Percentiles rank a stretch among this genome's conserved stretches.
phyloP scores from a whole-genome alignment of 2,329 filamentous ascomycete species.

The Hymenoscyphus linearis region DNA sequence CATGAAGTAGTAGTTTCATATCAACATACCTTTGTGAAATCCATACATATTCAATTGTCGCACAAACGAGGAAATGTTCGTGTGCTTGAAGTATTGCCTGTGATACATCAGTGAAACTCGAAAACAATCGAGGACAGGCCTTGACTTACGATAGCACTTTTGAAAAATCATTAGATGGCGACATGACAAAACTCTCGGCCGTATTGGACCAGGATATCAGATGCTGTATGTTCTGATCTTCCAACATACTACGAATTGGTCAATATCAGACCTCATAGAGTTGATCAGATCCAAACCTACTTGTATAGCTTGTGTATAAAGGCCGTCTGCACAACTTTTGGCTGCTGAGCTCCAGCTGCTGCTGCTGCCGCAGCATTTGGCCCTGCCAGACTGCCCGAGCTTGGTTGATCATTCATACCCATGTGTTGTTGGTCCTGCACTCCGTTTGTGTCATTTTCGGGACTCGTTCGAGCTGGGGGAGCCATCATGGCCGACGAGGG shows the following conservation, averaged over 20 bases:
- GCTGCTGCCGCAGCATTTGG: slow-evolving; percentile 42
- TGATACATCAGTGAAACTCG: slow-evolving; percentile 16
- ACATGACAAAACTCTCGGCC: slow-evolving; percentile 98
- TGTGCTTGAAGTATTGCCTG: slow-evolving; percentile 99
- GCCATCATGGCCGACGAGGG: slow-evolving; percentile 39
- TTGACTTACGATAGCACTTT: slow-evolving; percentile 87
- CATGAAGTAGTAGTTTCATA: slow-evolving; percentile 12
- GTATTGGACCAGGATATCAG: slow-evolving; percentile 93
- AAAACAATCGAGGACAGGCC: slow-evolving; percentile 1
- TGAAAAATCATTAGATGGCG: slow-evolving; percentile 92
- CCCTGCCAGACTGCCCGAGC: slow-evolving; percentile 26
- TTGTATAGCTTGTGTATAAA: slow-evolving; percentile 99
- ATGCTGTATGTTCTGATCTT: slow-evolving; percentile 88
- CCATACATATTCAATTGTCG: slow-evolving; percentile 99
- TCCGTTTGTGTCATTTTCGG: slow-evolving; percentile 32
- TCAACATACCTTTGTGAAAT: slow-evolving; percentile 83
- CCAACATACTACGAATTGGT: slow-evolving; percentile 70
- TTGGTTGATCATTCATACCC: slow-evolving; percentile 35
- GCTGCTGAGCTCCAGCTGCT: slow-evolving; percentile 76
- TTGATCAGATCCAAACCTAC: slow-evolving; percentile 47
- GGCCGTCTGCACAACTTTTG: slow-evolving; percentile 96
- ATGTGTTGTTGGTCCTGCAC: slow-evolving; percentile 26
- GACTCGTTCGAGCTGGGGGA: slow-evolving; percentile 30
- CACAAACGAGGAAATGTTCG: slow-evolving; percentile 97
- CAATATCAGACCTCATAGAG: slow-evolving; percentile 9